Conservation (phyloP, 495 filamentous ascomycete genomes). For the Aspergillus olivimuriae region DNA sequence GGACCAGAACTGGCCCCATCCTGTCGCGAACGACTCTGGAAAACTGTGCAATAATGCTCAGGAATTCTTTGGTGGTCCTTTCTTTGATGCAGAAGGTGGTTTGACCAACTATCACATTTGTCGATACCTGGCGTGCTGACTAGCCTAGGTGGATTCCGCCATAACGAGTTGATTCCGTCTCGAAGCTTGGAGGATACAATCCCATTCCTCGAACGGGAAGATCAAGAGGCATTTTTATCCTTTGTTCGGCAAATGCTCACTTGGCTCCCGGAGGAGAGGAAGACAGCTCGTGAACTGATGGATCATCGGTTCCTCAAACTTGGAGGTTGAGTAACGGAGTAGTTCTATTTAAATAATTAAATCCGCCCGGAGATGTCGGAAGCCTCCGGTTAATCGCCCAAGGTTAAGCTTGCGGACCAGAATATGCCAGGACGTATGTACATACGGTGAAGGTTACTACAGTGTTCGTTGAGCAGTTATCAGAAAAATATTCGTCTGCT, state of each 20-base stretch:
- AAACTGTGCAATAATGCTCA: conserved; percentile 15
- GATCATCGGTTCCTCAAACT: conserved; percentile 13
- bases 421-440: too few species aligned
- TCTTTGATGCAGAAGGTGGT: conserved; percentile 17
- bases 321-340: too few species aligned
- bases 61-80: conserved; percentile 20
- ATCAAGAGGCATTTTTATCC: conserved; percentile 19
- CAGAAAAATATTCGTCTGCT: too few species aligned
- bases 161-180: conserved; percentile 13
- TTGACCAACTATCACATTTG: neutral
- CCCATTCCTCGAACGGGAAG: conserved; percentile 16
- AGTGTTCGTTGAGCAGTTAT: too few species aligned
- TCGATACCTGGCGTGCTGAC: conserved; percentile 2
- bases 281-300: conserved; percentile 11
- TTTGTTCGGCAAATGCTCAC: conserved; percentile 19
- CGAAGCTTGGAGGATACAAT: conserved; percentile 11
- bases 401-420: too few species aligned
- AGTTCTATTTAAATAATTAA: too few species aligned
- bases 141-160: conserved; percentile 8
- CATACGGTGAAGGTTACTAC: too few species aligned
- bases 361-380: too few species aligned
- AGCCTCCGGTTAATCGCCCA: too few species aligned
- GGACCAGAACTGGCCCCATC: conserved; percentile 14
- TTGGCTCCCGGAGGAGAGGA: conserved; percentile 10
- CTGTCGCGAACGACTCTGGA: conserved; percentile 11